A percentile compares a stretch with the other conserved stretches of the same genome.
Evolutionary conservation across 2,329 filamentous ascomycete species (phyloP).

Genomic region (Onygenales sp.): DNA sequence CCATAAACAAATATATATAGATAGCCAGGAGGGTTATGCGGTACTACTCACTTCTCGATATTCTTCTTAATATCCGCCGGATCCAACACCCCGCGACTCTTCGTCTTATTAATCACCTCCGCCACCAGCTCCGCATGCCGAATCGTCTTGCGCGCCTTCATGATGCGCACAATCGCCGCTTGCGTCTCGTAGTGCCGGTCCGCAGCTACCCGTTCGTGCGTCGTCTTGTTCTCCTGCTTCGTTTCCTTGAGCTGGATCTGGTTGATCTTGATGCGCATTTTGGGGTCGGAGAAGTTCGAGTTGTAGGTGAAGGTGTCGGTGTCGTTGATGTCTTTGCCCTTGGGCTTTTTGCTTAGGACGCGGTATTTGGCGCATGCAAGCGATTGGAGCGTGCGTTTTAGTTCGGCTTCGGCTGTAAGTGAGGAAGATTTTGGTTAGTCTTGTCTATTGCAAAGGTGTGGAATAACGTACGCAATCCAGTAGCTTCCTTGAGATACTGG

Average conservation of each 20-base stretch:
- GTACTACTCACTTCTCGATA: conserved; percentile 69
- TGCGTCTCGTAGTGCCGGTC: conserved; percentile 95
- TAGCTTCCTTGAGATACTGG: conserved; percentile 62
- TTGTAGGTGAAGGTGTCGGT: conserved; percentile 85
- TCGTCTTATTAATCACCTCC: conserved; percentile 87
- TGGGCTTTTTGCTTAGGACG: conserved; percentile 76
- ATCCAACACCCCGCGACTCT: conserved; percentile 75
- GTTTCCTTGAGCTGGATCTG: conserved; percentile 97
- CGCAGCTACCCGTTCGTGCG: conserved; percentile 77
- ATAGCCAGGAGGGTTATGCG: neutral
- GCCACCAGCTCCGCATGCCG: conserved; percentile 77
- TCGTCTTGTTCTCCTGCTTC: conserved; percentile 86
- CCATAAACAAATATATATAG: neutral
- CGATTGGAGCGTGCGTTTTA: conserved; percentile 86
- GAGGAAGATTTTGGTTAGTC: no score
- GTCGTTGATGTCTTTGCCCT: conserved; percentile 65
- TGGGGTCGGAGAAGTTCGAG: conserved; percentile 63
- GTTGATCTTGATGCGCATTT: conserved; percentile 94
- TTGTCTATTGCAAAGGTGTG: neutral
- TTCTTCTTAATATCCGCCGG: conserved; percentile 88
- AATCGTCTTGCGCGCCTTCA: conserved; percentile 89
- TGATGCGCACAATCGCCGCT: conserved; percentile 89
- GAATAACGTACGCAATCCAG: conserved; percentile 54
- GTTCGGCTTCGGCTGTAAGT: conserved; percentile 55
- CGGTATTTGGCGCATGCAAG: conserved; percentile 84